Evolutionary conservation across 108 stramenopile species (phyloP).

Genomic region (Skeletonema menzelii): DNA sequence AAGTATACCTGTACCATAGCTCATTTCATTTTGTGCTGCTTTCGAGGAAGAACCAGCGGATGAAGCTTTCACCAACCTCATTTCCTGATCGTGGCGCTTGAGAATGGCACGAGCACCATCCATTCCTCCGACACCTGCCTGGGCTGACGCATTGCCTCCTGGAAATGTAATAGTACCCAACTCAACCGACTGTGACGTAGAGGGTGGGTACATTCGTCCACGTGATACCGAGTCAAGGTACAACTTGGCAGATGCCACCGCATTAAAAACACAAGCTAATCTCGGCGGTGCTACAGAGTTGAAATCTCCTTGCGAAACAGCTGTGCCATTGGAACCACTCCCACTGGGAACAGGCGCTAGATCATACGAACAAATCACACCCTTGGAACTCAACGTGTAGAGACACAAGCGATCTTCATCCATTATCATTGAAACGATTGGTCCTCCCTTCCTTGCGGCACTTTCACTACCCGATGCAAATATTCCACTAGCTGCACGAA

Average conservation of each 20-base stretch:
- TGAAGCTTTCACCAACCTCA: slow-evolving; percentile 15
- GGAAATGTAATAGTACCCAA: slow-evolving; percentile 62
- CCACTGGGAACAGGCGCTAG: slow-evolving; percentile 33
- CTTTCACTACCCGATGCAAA: slow-evolving; percentile 59
- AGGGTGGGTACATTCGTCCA: slow-evolving; percentile 69
- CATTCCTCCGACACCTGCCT: slow-evolving; percentile 89
- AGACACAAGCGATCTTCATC: slow-evolving; percentile 72
- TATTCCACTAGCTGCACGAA: slow-evolving; percentile 40
- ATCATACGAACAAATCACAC: slow-evolving; percentile 81
- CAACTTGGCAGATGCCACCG: slow-evolving; percentile 59
- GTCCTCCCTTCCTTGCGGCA: slow-evolving; percentile 60
- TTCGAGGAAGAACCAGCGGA: slow-evolving; percentile 12
- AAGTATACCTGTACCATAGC: slow-evolving; percentile 40
- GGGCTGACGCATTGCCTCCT: slow-evolving; percentile 70
- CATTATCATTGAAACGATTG: slow-evolving; percentile 67
- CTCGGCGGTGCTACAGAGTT: slow-evolving; percentile 25
- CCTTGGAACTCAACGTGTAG: slow-evolving; percentile 74
- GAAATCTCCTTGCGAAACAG: not conserved
- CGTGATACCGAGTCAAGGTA: slow-evolving; percentile 77
- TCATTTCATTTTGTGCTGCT: slow-evolving; percentile 4
- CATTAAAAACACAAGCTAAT: slow-evolving; percentile 61
- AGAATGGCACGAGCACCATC: slow-evolving; percentile 80
- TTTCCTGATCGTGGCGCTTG: slow-evolving; percentile 60
- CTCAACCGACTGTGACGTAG: slow-evolving; percentile 46
- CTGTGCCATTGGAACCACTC: not conserved